Base-by-base conservation (phyloP, 2,329 filamentous ascomycete genomes). In the Arthrobotrys pseudoclavata region DNA sequence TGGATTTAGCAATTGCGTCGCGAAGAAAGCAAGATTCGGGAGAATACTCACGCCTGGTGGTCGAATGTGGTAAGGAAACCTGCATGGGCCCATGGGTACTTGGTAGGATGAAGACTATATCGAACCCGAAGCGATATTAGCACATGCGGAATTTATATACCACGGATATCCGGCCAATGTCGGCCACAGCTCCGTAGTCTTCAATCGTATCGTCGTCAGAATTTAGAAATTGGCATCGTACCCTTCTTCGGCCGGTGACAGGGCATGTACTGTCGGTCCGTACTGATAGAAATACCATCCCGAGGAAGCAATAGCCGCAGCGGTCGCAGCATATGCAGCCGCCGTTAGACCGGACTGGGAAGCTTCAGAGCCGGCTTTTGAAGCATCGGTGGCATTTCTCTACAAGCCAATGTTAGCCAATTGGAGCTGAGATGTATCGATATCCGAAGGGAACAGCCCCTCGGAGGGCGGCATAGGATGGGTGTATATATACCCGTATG, bases 261-360 rank as follows among this genome's bases (percentile, higher is more conserved):
- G 92, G 82, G 96, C 96, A 85, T 93, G 89, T 79, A 92, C 91
- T 82, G 92, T 90, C 82, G 92, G 90, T 83, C 94, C 96, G 86
- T 97, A 98, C 82, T 97, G 91, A 86, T 97, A 93, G 86, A 95
- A 97, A 87, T 97, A 98, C 94, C 94, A 98, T 82, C 93, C 94
- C 83, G 95, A 90, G 81, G 95, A 95, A 83, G 94, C 94, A 85
- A 93, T 87, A 82, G 95, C 93, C 83, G 94, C 88, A 82, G 91
- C 90, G 82, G 94, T 97, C 82, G 96, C 94, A 84, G 92, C 92
- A 83, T 90, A 89, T 83, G 93, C 93, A 84, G 94, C 92, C 83
- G 94, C 88, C 86, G 95, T 97, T 85, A 96, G 88, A 86, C 91
- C 62, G 40, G 69, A 37, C 63, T 69, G 62, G 31, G 69, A 67